A percentile compares a stretch with the other conserved stretches of the same genome.
phyloP scores from a whole-genome alignment of 129 eudicot genomes.

The Flaveria brownii region DNA sequence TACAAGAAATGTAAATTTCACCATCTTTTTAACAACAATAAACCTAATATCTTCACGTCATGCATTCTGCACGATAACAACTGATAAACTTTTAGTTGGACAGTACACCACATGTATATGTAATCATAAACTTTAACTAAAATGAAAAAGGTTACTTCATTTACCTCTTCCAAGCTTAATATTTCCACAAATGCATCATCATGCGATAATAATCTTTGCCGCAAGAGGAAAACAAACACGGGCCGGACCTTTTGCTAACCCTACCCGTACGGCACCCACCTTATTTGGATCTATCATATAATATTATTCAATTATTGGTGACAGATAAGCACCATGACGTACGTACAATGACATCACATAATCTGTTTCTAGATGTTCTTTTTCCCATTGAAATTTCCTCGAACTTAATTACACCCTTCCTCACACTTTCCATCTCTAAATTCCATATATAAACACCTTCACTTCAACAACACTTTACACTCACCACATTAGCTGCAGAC shows the following conservation, averaged over 20 bases:
- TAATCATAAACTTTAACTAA: too few relatives aligned
- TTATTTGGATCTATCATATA: neutral
- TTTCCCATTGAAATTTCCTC: neutral
- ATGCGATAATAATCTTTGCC: neutral
- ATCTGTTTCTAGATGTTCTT: neutral
- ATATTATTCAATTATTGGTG: neutral
- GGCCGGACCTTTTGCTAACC: neutral
- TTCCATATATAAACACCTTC: neutral
- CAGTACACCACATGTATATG: too few relatives aligned
- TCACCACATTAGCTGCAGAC: neutral
- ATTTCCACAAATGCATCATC: too few relatives aligned
- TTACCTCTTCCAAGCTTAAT: too few relatives aligned
- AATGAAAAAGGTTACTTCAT: too few relatives aligned
- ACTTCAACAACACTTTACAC: conserved; percentile 16
- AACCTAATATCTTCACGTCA: too few relatives aligned
- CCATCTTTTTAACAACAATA: too few relatives aligned
- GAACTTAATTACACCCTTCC: neutral
- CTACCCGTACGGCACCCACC: neutral
- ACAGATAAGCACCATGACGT: neutral
- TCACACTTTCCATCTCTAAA: neutral
- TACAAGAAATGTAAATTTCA: too few relatives aligned
- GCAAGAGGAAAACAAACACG: neutral
- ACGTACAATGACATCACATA: neutral
- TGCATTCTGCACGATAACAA: too few relatives aligned
- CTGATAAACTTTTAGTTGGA: too few relatives aligned